These are phyloP conservation scores for Ustilago loliicola DNA, from an alignment of 1,284 basidiomycete species.

Conservation along the genomic window DNA sequence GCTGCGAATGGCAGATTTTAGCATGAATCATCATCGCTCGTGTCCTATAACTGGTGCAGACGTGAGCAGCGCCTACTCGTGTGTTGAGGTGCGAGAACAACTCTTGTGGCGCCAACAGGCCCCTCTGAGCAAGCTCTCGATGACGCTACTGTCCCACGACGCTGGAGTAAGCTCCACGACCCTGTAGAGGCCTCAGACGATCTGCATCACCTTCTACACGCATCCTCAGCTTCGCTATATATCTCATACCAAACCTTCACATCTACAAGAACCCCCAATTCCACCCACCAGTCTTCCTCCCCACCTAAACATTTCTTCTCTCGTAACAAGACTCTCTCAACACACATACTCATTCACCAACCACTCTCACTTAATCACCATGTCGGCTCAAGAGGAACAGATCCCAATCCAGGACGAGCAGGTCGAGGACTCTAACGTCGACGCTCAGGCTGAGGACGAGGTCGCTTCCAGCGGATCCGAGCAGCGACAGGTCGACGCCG, in stretches of 20 bases:
- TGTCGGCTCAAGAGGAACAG: slow-evolving; percentile 52
- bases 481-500: slow-evolving; percentile 42
- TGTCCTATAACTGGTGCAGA: not conserved
- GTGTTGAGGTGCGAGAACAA: not conserved
- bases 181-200: slow-evolving; percentile 1
- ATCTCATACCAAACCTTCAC: not conserved
- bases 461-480: slow-evolving; percentile 32
- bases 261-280: slow-evolving; percentile 18
- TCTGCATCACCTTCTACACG: slow-evolving; percentile 12
- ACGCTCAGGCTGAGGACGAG: slow-evolving; percentile 54
- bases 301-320: not conserved
- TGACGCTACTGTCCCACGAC: slow-evolving; percentile 8
- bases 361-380: slow-evolving; percentile 15
- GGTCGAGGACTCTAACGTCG: slow-evolving; percentile 48
- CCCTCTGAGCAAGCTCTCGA: slow-evolving; percentile 2
- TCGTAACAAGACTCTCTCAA: not conserved
- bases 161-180: not conserved
- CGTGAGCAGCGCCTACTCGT: slow-evolving; percentile 1
- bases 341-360: slow-evolving; percentile 16
- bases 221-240: slow-evolving; percentile 10
- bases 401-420: slow-evolving; percentile 50
- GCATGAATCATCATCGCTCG: slow-evolving; percentile 12
- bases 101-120: not conserved
- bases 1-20: not conserved
- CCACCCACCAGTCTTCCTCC: too few species aligned